Evolutionary conservation across 495 filamentous ascomycete species (phyloP), one percentile per base, ranked within the genome.

Genomic region (Parachaetomium inaequale): DNA sequence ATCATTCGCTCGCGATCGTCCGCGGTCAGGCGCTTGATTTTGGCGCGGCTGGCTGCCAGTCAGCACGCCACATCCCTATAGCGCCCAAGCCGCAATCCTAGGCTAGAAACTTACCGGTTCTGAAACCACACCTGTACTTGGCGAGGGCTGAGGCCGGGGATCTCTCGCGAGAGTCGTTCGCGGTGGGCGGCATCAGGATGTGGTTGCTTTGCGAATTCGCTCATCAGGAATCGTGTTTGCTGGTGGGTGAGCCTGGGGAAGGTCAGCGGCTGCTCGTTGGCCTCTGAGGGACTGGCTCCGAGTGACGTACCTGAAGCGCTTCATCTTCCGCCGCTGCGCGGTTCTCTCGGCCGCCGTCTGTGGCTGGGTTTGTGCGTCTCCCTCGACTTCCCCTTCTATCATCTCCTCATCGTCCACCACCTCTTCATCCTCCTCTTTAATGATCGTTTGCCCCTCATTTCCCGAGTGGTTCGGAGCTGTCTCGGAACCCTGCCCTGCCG

Each of bases 61-160:
- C 63, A 67, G 63, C 52, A 69, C 59, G 40, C 55, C 63, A 21
- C 62, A 36, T 23, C 31, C 58, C 42, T n/a, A n/a, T 36, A 28
- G 23, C 5, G 42, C 21, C 31, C 10, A 19, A 36, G 49, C 2
- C 26, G 40, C 19, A 50, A 7, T 12, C 23, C 34, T 2, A 17
- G 11, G 66, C 11, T 19, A 5, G 3, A 21, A 56, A 72, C 82
- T 65, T 82, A 96, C 93, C 93, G 86, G 76, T 98, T 98, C 75
- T 98, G 93, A 75, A 98, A 98, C 93, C 93, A 98, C 61, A 98
- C 93, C 78, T 98, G 93, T 10, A 98, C 93, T 72, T 98, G 93
- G 61, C 93, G 85, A 43, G 93, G 91, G 62, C 90, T 96, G 47
- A 98, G 78, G 11, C 93, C 93, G 46, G 93, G 93, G 55, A 98